A percentile compares a stretch with the other conserved stretches of the same genome.
Conservation (phyloP, 495 filamentous ascomycete species). For the Trichoderma orchidacearum region DNA sequence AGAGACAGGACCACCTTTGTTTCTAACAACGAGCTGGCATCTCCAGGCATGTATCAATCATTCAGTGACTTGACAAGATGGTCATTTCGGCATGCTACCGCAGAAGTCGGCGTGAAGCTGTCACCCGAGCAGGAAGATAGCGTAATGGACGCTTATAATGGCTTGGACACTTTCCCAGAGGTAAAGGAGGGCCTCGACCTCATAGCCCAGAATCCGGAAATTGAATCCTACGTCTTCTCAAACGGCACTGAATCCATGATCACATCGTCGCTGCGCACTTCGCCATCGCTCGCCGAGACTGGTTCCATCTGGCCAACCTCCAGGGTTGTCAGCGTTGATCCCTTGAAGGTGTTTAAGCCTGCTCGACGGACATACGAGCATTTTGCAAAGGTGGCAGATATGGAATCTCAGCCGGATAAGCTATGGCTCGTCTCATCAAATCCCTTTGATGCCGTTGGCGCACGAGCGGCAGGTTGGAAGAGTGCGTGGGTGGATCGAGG, state of each 20-base stretch:
- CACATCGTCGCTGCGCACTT: slow-evolving; percentile 35
- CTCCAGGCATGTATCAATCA: slow-evolving; percentile 42
- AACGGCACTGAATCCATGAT: slow-evolving; percentile 61
- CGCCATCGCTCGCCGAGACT: slow-evolving; percentile 13
- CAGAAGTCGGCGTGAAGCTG: slow-evolving; percentile 36
- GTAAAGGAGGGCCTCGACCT: slow-evolving; percentile 39
- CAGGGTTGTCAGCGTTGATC: slow-evolving; percentile 48
- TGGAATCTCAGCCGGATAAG: slow-evolving; percentile 13
- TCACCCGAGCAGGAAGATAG: slow-evolving; percentile 20
- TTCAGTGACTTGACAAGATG: slow-evolving; percentile 53
- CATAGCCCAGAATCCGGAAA: slow-evolving; percentile 14
- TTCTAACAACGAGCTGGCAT: neutral
- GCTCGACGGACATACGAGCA: slow-evolving; percentile 48
- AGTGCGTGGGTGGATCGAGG: slow-evolving; percentile 57
- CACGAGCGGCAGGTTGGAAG: slow-evolving; percentile 37
- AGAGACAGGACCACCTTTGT: neutral
- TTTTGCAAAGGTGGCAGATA: slow-evolving; percentile 39
- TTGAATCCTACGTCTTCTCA: slow-evolving; percentile 56
- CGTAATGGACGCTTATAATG: slow-evolving; percentile 56
- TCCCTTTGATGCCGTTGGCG: slow-evolving; percentile 66
- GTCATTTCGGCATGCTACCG: slow-evolving; percentile 49
- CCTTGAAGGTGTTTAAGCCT: slow-evolving; percentile 53
- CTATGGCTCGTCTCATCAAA: slow-evolving; percentile 69
- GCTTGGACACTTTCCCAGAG: slow-evolving; percentile 57
- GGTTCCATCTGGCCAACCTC: slow-evolving; percentile 24